These are phyloP conservation scores for Aphanomyces cochlioides DNA, from an alignment of 352 stramenopile species.

Conservation along the genomic window DNA sequence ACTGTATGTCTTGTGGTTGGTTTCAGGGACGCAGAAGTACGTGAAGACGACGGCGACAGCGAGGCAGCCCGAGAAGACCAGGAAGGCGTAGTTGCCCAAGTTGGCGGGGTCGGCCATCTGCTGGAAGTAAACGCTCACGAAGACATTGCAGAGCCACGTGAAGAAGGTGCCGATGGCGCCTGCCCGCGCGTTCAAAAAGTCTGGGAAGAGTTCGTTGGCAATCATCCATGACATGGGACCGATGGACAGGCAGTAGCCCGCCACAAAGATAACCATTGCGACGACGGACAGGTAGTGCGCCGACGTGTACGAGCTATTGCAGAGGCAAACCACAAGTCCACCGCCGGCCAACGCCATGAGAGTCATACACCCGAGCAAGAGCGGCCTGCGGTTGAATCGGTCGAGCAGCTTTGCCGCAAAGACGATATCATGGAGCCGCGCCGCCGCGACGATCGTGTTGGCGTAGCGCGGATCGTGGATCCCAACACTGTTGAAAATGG, in stretches of 20 bases:
- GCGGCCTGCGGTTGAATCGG: slow-evolving; percentile 47
- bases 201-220: slow-evolving; percentile 51
- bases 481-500: slow-evolving; percentile 54
- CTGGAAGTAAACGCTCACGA: slow-evolving; percentile 55
- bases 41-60: slow-evolving; percentile 53
- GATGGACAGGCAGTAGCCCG: slow-evolving; percentile 45
- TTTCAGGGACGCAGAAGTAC: slow-evolving; percentile 53
- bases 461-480: slow-evolving; percentile 53
- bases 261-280: slow-evolving; percentile 49
- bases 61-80: slow-evolving; percentile 44
- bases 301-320: slow-evolving; percentile 23
- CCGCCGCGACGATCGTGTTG: slow-evolving; percentile 50
- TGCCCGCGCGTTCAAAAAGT: slow-evolving; percentile 46
- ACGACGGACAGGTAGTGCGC: slow-evolving; percentile 43
- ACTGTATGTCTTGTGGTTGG: slow-evolving; percentile 49
- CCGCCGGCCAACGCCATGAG: slow-evolving; percentile 49
- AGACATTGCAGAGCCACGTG: slow-evolving; percentile 41
- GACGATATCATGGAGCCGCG: slow-evolving; percentile 54
- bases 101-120: slow-evolving; percentile 40
- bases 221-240: slow-evolving; percentile 55
- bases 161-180: slow-evolving; percentile 46
- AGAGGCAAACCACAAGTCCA: slow-evolving; percentile 45
- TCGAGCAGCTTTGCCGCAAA: slow-evolving; percentile 38
- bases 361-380: slow-evolving; percentile 45
- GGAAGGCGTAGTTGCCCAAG: slow-evolving; percentile 42